A percentile compares a stretch with the other conserved stretches of the same genome.
These are phyloP conservation scores for Xylaria arbuscula DNA, from an alignment of 2,329 filamentous ascomycete genomes.

Conservation along the genomic window DNA sequence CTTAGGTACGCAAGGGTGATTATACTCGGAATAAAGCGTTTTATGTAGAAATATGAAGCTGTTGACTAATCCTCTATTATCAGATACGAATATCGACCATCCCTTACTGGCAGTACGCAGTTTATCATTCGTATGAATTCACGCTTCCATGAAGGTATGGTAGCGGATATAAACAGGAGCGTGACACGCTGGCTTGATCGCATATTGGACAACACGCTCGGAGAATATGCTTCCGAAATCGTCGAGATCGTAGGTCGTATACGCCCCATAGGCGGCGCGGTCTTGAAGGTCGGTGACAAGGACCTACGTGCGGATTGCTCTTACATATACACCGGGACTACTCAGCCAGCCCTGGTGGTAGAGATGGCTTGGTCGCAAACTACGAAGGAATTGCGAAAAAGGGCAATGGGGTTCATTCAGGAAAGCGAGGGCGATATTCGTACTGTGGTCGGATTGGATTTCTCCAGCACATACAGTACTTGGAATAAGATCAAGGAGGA, in stretches of 20 bases:
- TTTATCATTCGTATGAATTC: conserved; percentile 20
- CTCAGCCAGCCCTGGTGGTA: not conserved
- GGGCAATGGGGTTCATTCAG: conserved; percentile 15
- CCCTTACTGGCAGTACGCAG: conserved; percentile 13
- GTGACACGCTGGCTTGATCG: not conserved
- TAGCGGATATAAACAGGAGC: conserved; percentile 5
- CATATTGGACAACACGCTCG: not conserved
- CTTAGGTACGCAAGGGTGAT: conserved; percentile 7
- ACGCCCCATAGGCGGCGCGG: not conserved
- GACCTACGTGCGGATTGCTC: conserved; percentile 15
- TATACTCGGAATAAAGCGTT: not conserved
- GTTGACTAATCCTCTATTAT: not conserved
- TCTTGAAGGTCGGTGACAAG: conserved; percentile 4
- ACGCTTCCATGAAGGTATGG: conserved; percentile 13
- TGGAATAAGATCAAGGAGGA: conserved; percentile 16
- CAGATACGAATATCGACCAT: conserved; percentile 24
- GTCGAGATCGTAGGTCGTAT: not conserved
- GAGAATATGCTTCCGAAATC: conserved; percentile 1
- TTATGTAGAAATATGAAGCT: not conserved
- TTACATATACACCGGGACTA: not conserved
- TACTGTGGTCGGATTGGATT: conserved; percentile 19
- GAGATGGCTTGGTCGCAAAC: conserved; percentile 19
- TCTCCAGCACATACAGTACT: conserved; percentile 8
- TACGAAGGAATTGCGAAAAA: conserved; percentile 5
- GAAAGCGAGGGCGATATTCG: conserved; percentile 13